Evolutionary conservation across 306 rosid genomes (phyloP).

Genomic region (Castanospermum australe): DNA sequence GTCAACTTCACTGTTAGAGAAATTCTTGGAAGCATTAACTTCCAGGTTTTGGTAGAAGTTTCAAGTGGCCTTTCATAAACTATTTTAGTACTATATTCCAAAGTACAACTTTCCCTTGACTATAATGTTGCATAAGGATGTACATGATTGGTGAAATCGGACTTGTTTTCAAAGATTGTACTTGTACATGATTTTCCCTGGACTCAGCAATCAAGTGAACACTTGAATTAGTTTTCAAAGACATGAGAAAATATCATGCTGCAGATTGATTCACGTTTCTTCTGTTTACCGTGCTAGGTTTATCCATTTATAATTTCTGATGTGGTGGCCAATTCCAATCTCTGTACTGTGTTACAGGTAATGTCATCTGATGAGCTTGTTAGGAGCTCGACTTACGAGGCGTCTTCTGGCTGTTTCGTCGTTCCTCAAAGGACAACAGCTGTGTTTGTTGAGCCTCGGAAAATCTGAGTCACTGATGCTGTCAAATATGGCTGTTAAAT

Average conservation of each 20-base stretch:
- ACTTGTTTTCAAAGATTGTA: too few species aligned
- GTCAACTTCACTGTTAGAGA: neutral
- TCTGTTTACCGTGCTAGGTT: neutral
- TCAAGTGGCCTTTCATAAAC: neutral
- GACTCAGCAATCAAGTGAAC: neutral
- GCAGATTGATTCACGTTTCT: neutral
- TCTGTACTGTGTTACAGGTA: conserved; percentile 38
- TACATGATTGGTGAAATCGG: neutral
- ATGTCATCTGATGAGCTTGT: conserved; percentile 62
- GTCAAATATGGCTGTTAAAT: neutral
- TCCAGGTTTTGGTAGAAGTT: neutral
- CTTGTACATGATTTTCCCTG: neutral
- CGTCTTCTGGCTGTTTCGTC: conserved; percentile 61
- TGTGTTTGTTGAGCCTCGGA: conserved; percentile 77
- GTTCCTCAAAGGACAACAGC: conserved; percentile 73
- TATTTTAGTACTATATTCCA: neutral
- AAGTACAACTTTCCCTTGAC: neutral
- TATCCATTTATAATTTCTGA: neutral
- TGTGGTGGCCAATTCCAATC: neutral
- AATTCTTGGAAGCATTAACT: neutral
- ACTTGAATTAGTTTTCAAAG: neutral
- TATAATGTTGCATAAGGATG: neutral
- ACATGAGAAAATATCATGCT: neutral
- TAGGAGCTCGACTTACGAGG: conserved; percentile 62
- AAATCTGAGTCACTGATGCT: conserved; percentile 12